Conservation (phyloP, 441 rosid genomes). For the Adansonia gregorii region DNA sequence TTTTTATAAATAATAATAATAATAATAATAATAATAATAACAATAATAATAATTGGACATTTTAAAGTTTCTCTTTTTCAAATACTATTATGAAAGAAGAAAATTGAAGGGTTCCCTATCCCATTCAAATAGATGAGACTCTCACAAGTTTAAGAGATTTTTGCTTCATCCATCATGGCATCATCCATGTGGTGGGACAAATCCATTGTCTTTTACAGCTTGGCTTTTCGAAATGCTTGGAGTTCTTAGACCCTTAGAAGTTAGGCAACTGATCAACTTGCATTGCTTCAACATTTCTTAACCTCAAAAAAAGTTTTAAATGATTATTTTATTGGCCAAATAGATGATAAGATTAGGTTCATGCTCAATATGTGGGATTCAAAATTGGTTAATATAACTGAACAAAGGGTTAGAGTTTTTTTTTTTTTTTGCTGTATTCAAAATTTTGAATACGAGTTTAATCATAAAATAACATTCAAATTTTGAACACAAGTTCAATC, state of each 20-base stretch:
- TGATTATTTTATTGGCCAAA: background rate
- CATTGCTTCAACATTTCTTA: constrained; percentile 1
- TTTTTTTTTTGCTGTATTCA: background rate
- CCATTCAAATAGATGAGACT: background rate
- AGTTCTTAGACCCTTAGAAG: constrained; percentile 7
- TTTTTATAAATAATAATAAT: background rate
- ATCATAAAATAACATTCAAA: too few species aligned
- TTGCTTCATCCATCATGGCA: background rate
- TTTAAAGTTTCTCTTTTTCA: background rate
- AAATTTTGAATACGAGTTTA: too few species aligned
- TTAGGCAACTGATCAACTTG: constrained; percentile 9
- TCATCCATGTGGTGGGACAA: background rate
- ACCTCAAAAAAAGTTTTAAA: background rate
- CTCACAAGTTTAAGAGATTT: background rate
- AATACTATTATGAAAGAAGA: background rate
- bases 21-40: background rate
- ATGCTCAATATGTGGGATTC: background rate
- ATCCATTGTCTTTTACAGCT: background rate
- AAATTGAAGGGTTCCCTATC: background rate
- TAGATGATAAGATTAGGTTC: background rate
- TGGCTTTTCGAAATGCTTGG: background rate
- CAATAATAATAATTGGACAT: background rate
- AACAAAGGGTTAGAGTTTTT: background rate
- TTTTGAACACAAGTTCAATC: too few species aligned
- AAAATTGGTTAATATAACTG: background rate